Percentiles rank a stretch among this genome's conserved stretches.
Evolutionary conservation across 169 alveolate genomes (phyloP).

Genomic region (Ichthyophthirius multifiliis): DNA sequence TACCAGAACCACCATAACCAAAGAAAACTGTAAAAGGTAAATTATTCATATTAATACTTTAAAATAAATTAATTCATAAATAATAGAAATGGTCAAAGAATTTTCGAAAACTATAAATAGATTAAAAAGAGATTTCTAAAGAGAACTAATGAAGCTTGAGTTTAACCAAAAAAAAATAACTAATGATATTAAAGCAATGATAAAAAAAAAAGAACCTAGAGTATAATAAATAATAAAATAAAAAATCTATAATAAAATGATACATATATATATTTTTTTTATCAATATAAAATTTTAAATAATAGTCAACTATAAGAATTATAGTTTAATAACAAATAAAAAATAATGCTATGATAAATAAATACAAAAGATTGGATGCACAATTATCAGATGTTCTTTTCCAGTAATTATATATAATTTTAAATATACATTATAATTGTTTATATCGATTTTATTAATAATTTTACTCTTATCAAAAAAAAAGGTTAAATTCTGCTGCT

Average conservation of each 20-base stretch:
- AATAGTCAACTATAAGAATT: conserved; percentile 18
- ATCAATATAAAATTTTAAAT: background rate
- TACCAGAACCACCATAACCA: conserved; percentile 41
- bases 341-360: conserved; percentile 9
- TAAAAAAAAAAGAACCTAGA: conserved; percentile 39
- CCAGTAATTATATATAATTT: conserved; percentile 10
- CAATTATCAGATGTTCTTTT: conserved; percentile 37
- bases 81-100: conserved; percentile 46
- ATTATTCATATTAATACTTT: background rate
- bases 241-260: background rate
- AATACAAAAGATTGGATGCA: conserved; percentile 43
- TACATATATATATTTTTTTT: background rate
- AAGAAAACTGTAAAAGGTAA: conserved; percentile 40
- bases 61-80: background rate
- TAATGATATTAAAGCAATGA: conserved; percentile 19
- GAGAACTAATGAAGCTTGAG: conserved; percentile 43
- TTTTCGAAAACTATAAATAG: conserved; percentile 29
- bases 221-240: background rate
- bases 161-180: conserved; percentile 10
- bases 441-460: background rate
- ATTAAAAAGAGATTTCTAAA: conserved; percentile 32
- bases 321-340: conserved; percentile 11
- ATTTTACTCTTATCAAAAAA: background rate
- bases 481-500: conserved; percentile 37
- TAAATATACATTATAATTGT: background rate